Evolutionary conservation across 129 eudicot genomes (phyloP), one percentile per base, ranked within the genome.

Genomic region (Flaveria robusta): DNA sequence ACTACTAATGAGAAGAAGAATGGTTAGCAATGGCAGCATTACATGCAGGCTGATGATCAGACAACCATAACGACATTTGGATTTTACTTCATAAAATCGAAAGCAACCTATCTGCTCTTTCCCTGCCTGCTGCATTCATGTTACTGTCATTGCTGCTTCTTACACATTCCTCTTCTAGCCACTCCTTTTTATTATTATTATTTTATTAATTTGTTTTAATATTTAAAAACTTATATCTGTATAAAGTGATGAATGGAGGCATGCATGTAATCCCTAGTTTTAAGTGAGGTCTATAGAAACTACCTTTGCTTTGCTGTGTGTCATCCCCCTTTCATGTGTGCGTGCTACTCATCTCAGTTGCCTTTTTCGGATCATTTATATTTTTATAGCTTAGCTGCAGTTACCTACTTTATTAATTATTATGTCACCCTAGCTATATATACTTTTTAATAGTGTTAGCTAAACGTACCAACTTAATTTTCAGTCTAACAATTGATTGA

Each of bases 21-120:
- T 62, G 45, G 75, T 27, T 60, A 74, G 68, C 52, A 45, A 45
- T 62, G 49, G 66, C 37, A 59, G 66, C 64, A 20, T 20, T 56
- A 15, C 60, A 63, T 65, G 82, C 72, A 59, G 82, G 77, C 71
- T 71, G 72, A 71, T 71, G 66, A 62, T 79, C 78, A 74, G 84
- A 80, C 84, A 80, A 80, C 75, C 66, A 80, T 80, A 80, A 80
- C 84, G 79, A 80, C 51, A 80, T 80, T 80, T 80, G 84, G 80
- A 80, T 34, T 67, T 74, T 80, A 74, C 52, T 80, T 42, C 79
- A 74, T 80, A 19, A 74, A 74, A 66, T 71, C 43, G 65, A 78
- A 78, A 70, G 82, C 77, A 60, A 60, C 71, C 76, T 70, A 77
- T 70, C 71, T 70, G 71, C 51, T 60, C 39, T 47, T 67, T 27